These are phyloP conservation scores for Spergularia azorica DNA, from an alignment of 179 eudicot genomes.

Conservation along the genomic window DNA sequence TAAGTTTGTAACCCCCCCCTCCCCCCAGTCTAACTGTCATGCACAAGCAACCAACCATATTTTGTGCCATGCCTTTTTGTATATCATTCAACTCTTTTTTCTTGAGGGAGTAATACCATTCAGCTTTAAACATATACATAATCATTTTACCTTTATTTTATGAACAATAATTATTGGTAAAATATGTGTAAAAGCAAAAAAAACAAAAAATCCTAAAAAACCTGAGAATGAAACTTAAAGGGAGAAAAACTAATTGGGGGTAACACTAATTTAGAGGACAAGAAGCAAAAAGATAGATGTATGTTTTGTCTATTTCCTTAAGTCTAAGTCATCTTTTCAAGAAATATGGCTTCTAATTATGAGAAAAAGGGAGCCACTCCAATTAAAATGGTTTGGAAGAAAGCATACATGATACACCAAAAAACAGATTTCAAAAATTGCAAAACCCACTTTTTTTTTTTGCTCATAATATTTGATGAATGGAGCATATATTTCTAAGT, in stretches of 20 bases:
- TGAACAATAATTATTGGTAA: neutral
- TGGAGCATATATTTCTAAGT: conserved; percentile 21
- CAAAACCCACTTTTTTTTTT: conserved; percentile 12
- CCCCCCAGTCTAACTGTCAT: conserved; percentile 30
- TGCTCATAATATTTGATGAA: conserved; percentile 8
- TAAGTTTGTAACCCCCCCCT: conserved; percentile 11
- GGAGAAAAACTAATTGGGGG: conserved; percentile 4
- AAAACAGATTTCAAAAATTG: conserved; percentile 33
- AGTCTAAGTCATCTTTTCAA: conserved; percentile 26
- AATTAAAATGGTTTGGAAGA: conserved; percentile 25
- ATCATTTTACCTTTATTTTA: neutral
- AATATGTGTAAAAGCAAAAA: too few species aligned
- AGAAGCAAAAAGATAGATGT: neutral
- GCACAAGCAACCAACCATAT: conserved; percentile 35
- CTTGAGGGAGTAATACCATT: neutral
- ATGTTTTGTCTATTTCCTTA: conserved; percentile 30
- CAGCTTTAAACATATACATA: neutral
- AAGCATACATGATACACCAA: conserved; percentile 20
- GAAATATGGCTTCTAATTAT: conserved; percentile 31
- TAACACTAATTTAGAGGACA: conserved; percentile 21
- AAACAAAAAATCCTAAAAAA: neutral
- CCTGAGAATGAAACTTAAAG: neutral
- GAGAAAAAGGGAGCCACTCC: conserved; percentile 26
- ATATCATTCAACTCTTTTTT: too few species aligned
- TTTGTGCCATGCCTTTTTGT: conserved; percentile 25